Conservation (phyloP, 441 rosid genomes). For the Populus trichocarpa region DNA sequence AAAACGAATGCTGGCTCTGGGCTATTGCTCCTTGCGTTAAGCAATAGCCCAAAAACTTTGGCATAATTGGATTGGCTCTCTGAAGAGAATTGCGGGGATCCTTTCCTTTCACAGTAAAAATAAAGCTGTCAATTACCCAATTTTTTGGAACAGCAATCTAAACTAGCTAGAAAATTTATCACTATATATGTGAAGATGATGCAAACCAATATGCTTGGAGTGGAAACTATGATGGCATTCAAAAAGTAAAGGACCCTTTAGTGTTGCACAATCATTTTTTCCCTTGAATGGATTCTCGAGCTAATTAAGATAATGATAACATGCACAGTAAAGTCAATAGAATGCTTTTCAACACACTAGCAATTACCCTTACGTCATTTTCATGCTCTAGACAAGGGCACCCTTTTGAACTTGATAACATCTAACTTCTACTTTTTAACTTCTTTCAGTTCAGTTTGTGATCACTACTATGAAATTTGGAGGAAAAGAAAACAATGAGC, state of each 20-base stretch:
- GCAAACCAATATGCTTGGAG: neutral
- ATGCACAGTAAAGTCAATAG: neutral
- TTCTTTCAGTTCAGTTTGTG: neutral
- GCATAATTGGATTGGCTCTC: neutral
- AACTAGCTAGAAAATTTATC: neutral
- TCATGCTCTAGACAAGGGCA: neutral
- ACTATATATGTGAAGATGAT: neutral
- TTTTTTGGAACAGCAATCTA: neutral
- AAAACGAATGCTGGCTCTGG: neutral
- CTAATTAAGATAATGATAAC: neutral
- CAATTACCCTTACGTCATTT: neutral
- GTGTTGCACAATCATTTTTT: neutral
- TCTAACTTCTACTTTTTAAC: neutral
- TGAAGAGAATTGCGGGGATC: neutral
- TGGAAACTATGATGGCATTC: neutral
- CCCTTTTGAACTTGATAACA: neutral
- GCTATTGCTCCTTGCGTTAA: neutral
- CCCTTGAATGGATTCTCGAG: neutral
- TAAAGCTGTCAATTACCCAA: neutral
- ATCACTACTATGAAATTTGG: neutral
- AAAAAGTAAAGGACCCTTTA: neutral
- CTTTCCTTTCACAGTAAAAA: neutral
- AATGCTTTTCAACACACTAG: neutral
- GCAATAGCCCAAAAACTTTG: neutral
- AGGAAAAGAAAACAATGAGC: neutral